These are phyloP conservation scores for Emiliania huxleyi DNA, from an alignment of 78 protist genomes.

Conservation along the genomic window DNA sequence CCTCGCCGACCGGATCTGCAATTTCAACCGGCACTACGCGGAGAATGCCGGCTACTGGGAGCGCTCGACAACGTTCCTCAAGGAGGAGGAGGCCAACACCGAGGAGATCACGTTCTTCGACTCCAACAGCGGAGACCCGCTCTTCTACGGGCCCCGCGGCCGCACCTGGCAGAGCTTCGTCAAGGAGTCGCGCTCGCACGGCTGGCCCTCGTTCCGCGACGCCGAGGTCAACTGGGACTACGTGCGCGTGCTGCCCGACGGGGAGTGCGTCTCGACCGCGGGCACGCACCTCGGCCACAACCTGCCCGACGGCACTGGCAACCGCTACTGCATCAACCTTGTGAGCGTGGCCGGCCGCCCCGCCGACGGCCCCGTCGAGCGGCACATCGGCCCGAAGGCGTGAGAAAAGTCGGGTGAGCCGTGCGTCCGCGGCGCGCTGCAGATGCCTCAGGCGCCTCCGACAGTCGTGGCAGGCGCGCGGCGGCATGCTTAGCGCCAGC, in stretches of 20 bases:
- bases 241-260: conserved; percentile 24
- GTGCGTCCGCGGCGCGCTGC: too few species aligned
- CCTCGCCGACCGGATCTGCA: conserved; percentile 45
- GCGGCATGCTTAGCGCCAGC: too few species aligned
- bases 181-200: conserved; percentile 3
- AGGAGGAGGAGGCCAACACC: not conserved
- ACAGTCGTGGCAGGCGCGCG: too few species aligned
- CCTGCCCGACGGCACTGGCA: conserved; percentile 33
- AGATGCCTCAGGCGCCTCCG: too few species aligned
- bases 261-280: conserved; percentile 25
- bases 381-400: not conserved
- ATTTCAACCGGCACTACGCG: conserved; percentile 52
- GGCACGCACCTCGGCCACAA: conserved; percentile 51
- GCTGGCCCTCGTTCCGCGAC: conserved; percentile 58
- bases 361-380: not conserved
- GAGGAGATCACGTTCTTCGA: conserved; percentile 38
- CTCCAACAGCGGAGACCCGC: conserved; percentile 27
- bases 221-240: conserved; percentile 45
- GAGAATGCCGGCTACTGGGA: conserved; percentile 9
- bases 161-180: conserved; percentile 15
- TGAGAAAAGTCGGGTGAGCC: too few species aligned
- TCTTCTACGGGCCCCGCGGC: conserved; percentile 39
- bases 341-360: conserved; percentile 26
- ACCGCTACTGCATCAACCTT: conserved; percentile 47
- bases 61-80: not conserved